phyloP scores from a whole-genome alignment of 1,284 basidiomycete species.

The Nidula niveotomentosa region DNA sequence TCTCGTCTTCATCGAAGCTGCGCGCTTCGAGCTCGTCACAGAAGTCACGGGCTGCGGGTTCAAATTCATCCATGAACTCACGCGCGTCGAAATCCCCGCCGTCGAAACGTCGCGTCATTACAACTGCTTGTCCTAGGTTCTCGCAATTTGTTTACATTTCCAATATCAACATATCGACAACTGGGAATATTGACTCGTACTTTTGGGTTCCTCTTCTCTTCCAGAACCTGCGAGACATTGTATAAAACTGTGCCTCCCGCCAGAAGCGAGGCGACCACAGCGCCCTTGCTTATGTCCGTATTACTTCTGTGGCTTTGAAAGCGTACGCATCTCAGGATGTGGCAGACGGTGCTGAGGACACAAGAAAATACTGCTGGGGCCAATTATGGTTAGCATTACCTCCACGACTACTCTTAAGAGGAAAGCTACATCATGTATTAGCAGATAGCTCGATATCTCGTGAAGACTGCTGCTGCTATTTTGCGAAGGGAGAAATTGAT shows the following conservation, averaged over 20 bases:
- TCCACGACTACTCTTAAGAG: slow-evolving; percentile 17
- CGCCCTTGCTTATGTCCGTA: slow-evolving; percentile 12
- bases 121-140: too few species aligned
- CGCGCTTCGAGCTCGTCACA: too few species aligned
- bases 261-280: slow-evolving; percentile 6
- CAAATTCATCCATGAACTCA: too few species aligned
- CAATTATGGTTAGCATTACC: slow-evolving; percentile 14
- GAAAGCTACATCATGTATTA: slow-evolving; percentile 24
- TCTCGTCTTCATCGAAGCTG: too few species aligned
- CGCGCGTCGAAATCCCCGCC: too few species aligned
- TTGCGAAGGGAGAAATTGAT: too few species aligned
- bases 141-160: too few species aligned
- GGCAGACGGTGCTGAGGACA: slow-evolving; percentile 18
- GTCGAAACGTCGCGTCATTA: too few species aligned
- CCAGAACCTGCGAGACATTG: slow-evolving; percentile 5
- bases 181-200: slow-evolving; percentile 12
- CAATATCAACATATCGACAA: slow-evolving; percentile 18
- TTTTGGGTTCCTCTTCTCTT: slow-evolving; percentile 11
- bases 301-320: slow-evolving; percentile 15
- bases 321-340: slow-evolving; percentile 15
- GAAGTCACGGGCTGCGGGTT: too few species aligned
- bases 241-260: slow-evolving; percentile 9
- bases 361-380: slow-evolving; percentile 18
- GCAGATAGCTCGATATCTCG: slow-evolving; percentile 18
- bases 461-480: slow-evolving; percentile 12